Evolutionary conservation across 805 yeast genomes (phyloP), one percentile per base, ranked within the genome.

Genomic region (Candida michaelii): DNA sequence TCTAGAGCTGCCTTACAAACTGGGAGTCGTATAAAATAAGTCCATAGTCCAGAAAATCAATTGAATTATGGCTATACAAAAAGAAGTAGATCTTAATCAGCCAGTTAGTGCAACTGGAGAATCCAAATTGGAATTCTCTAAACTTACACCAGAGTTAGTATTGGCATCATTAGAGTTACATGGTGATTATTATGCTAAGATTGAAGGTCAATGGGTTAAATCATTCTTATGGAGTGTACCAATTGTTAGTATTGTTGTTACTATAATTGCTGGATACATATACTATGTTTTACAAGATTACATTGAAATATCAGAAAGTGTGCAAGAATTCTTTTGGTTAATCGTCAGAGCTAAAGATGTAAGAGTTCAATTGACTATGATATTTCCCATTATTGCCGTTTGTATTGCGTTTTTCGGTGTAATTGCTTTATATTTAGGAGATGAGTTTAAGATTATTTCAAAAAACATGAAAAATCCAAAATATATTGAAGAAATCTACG

Each of bases 91-190:
- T 37, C 70, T 80, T 45, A 71, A 71, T 47, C 63, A 70, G 47
- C 88, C 89, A 5, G 60, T 85, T 42, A 76, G 80, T 45, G 60
- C 54, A 0, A 65, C 71, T 27, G 73, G 72, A 0, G 75, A 79
- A 12, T 69, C 88, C 9, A 76, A 76, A 1, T 76, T 85, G 29
- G 65, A 60, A 35, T 66, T 79, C 27, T 53, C 76, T 0, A 58
- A 62, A 2, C 65, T 86, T 39, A 67, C 65, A 5, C 90, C 90
- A 1, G 78, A 75, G 23, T 68, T 71, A 30, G 69, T 83, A 1
- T 76, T 77, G 33, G 85, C 85, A 9, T 77, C 83, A 1, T 55
- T 82, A 42, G 80, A 78, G 44, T 61, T 85, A 45, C 79, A 83
- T 23, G 79, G 85, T 44, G 93, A 85, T 57, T 79, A 72, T 49